Evolutionary conservation across 305 asterid genomes (phyloP).

Genomic region (Fraxinus floribunda): DNA sequence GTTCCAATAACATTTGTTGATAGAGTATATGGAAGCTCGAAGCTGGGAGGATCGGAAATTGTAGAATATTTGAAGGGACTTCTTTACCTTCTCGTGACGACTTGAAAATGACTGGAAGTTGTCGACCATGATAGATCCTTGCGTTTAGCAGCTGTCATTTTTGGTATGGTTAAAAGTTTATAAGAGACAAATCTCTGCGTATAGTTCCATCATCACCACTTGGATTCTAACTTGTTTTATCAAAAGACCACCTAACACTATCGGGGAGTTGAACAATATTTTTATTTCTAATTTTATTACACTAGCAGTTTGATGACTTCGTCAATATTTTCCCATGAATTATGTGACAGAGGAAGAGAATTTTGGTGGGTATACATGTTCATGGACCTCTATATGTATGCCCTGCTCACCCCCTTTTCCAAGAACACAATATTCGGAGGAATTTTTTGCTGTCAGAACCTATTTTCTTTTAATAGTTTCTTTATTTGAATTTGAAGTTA

Average conservation of each 20-base stretch:
- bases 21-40: conserved; percentile 96
- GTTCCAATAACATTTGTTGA: conserved; percentile 96
- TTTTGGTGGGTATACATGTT: background rate
- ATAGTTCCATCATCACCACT: background rate
- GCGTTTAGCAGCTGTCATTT: background rate
- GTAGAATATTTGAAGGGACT: conserved; percentile 94
- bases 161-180: background rate
- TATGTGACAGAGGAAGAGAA: background rate
- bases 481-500: background rate
- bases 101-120: conserved; percentile 39
- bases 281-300: background rate
- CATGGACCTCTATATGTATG: background rate
- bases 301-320: background rate
- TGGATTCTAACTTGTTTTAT: background rate
- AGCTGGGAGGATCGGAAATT: conserved; percentile 96
- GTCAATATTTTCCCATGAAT: background rate
- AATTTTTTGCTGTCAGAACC: background rate
- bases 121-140: conserved; percentile 6
- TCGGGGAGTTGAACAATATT: background rate
- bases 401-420: background rate
- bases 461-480: background rate
- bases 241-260: background rate
- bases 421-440: background rate
- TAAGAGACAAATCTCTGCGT: background rate
- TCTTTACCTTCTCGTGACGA: conserved; percentile 77